Conservation (phyloP, 805 yeast species). For the Saccharomyces cerevisiae region DNA sequence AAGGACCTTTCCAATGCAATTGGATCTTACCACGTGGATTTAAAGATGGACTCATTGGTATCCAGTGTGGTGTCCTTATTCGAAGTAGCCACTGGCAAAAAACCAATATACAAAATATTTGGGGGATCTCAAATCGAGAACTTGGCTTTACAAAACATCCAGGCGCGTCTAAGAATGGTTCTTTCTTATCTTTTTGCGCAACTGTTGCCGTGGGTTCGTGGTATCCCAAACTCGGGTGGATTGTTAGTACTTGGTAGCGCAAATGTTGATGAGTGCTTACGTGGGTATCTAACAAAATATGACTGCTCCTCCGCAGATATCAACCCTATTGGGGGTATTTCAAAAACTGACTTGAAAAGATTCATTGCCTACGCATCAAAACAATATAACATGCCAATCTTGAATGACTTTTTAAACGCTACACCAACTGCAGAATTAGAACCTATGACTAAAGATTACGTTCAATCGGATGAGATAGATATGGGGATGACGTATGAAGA, state of each 20-base stretch:
- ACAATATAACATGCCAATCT: constrained; percentile 66
- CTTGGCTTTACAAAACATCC: constrained; percentile 91
- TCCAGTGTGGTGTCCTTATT: constrained; percentile 65
- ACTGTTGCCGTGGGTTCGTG: constrained; percentile 88
- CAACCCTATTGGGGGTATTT: constrained; percentile 97
- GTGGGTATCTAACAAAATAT: constrained; percentile 94
- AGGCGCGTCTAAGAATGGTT: constrained; percentile 94
- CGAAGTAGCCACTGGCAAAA: constrained; percentile 83
- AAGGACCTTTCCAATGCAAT: constrained; percentile 62
- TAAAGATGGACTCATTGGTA: constrained; percentile 86
- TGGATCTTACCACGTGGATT: constrained; percentile 84
- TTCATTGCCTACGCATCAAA: constrained; percentile 75
- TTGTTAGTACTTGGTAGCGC: constrained; percentile 90
- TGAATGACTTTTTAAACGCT: constrained; percentile 74
- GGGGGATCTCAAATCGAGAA: constrained; percentile 92
- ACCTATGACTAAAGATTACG: constrained; percentile 86
- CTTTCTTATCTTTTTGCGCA: constrained; percentile 89
- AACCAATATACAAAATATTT: constrained; percentile 80
- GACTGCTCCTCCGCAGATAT: constrained; percentile 97
- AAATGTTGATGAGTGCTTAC: constrained; percentile 90
- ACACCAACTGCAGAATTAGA: constrained; percentile 97
- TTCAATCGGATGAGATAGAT: constrained; percentile 92
- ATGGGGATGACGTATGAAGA: constrained; percentile 99
- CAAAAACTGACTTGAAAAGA: constrained; percentile 82
- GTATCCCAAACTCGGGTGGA: constrained; percentile 52